phyloP scores from a whole-genome alignment of 106 monocot species.

The Allium cepa region DNA sequence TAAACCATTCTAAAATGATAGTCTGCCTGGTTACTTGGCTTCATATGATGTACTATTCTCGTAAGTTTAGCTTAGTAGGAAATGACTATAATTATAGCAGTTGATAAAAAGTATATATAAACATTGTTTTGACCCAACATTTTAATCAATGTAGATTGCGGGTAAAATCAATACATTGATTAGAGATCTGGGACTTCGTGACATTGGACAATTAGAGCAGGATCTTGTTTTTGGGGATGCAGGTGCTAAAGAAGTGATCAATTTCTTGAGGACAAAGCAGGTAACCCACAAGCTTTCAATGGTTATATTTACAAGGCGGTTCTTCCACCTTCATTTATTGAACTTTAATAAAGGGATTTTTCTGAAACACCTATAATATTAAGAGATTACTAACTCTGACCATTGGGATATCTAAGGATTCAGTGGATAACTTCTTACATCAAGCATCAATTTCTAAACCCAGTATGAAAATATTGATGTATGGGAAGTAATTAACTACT shows the following conservation, averaged over 20 bases:
- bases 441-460: not conserved
- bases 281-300: constrained; percentile 4
- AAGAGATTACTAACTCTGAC: no score
- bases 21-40: no score
- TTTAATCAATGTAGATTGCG: constrained; percentile 43
- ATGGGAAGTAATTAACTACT: not conserved
- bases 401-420: no score
- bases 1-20: no score
- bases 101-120: not conserved
- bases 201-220: constrained; percentile 68
- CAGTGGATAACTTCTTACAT: no score
- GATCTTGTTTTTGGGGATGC: constrained; percentile 81
- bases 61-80: no score
- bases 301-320: no score
- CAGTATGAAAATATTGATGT: not conserved
- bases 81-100: no score
- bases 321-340: no score
- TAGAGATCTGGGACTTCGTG: constrained; percentile 40
- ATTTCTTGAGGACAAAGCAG: constrained; percentile 56
- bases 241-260: constrained; percentile 69
- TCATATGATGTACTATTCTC: no score
- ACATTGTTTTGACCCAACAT: not conserved
- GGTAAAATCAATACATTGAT: constrained; percentile 52
- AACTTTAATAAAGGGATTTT: no score
- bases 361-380: no score